Conservation (phyloP, 2,329 filamentous ascomycete genomes). For the Alternaria conjuncta region DNA sequence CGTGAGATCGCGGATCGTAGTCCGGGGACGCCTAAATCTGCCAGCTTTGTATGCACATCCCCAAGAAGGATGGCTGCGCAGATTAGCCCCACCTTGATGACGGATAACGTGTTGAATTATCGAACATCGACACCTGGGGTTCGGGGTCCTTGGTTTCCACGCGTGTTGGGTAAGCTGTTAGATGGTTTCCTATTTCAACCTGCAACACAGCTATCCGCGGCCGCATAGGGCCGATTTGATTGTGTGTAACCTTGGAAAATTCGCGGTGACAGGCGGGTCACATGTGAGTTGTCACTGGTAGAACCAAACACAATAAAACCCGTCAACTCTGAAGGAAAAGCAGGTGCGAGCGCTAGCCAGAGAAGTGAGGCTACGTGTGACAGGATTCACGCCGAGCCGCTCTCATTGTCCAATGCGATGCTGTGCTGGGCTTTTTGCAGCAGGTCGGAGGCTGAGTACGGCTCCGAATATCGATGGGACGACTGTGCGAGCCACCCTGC, state of each 20-base stretch:
- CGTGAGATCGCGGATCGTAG: neutral
- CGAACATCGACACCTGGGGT: neutral
- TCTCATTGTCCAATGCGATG: constrained; percentile 8
- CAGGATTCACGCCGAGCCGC: constrained; percentile 13
- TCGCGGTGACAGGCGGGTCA: neutral
- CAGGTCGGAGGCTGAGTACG: constrained; percentile 10
- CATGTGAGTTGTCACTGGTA: neutral
- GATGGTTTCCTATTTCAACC: neutral
- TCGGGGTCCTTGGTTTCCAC: neutral
- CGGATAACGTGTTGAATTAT: neutral
- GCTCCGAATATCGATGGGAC: constrained; percentile 18
- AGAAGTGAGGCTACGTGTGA: constrained; percentile 15
- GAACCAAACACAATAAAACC: neutral
- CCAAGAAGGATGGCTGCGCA: neutral
- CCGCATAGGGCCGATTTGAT: constrained; percentile 1
- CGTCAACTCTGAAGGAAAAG: neutral
- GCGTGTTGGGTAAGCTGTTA: neutral
- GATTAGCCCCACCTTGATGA: constrained; percentile 3
- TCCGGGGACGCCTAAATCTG: neutral
- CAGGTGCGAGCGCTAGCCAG: neutral
- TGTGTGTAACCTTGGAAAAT: neutral
- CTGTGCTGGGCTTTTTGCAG: neutral
- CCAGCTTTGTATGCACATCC: constrained; percentile 6
- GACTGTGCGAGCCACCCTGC: constrained; percentile 16
- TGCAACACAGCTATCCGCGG: constrained; percentile 8